Evolutionary conservation across 169 alveolate species (phyloP).

Genomic region (Babesia sp.): DNA sequence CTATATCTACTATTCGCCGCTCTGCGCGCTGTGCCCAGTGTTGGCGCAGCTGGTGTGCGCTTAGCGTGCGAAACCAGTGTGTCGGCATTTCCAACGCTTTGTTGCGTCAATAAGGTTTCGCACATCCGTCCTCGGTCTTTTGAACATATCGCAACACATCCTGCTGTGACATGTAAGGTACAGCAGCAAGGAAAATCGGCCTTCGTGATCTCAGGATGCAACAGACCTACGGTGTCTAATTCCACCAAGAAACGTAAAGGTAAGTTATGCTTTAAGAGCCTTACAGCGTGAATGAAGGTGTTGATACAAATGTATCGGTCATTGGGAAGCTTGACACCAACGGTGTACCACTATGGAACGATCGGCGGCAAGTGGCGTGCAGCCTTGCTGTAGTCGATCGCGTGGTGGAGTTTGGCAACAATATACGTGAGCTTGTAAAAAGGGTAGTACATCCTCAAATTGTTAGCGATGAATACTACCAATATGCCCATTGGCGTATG

Average conservation of each 20-base stretch:
- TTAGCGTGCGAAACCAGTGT: not conserved
- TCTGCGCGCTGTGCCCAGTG: not conserved
- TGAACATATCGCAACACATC: not conserved
- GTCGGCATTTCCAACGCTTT: not conserved
- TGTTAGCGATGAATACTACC: constrained; percentile 25
- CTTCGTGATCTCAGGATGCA: not conserved
- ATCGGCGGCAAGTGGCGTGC: too few species aligned
- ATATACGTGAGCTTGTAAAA: not conserved
- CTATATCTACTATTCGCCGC: not conserved
- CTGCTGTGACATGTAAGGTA: not conserved
- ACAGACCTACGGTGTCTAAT: too few species aligned
- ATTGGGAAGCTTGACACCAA: too few species aligned
- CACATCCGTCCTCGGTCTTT: not conserved
- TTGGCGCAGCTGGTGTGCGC: not conserved
- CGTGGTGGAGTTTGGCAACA: not conserved
- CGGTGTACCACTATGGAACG: too few species aligned
- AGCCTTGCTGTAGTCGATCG: constrained; percentile 5
- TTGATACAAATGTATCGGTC: too few species aligned
- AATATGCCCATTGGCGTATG: constrained; percentile 52
- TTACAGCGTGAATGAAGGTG: too few species aligned
- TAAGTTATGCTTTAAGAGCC: too few species aligned
- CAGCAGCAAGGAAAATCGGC: not conserved
- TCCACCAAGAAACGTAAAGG: too few species aligned
- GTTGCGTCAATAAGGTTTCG: not conserved
- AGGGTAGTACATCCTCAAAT: constrained; percentile 6